These are phyloP conservation scores for Tylopilus subfusipes DNA, from an alignment of 768 basidiomycete genomes.

Conservation along the genomic window DNA sequence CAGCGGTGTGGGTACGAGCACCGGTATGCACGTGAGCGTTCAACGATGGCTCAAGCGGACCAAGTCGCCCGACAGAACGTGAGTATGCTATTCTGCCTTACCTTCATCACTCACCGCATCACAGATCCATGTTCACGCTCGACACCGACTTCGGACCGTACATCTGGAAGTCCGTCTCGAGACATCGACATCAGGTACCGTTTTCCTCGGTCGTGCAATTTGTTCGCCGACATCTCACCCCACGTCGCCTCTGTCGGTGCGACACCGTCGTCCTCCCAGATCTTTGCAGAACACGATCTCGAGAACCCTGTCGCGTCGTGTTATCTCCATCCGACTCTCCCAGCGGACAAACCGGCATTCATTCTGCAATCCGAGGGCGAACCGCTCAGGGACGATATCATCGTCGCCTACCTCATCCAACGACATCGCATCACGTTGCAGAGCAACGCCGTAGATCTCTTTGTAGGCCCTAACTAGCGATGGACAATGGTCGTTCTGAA, in stretches of 20 bases:
- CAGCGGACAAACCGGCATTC: slow-evolving; percentile 16
- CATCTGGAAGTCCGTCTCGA: slow-evolving; percentile 26
- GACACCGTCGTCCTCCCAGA: slow-evolving; percentile 3
- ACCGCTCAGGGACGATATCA: slow-evolving; percentile 29
- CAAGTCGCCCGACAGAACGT: slow-evolving; percentile 24
- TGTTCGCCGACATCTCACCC: background rate
- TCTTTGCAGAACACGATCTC: slow-evolving; percentile 24
- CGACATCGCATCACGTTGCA: slow-evolving; percentile 25
- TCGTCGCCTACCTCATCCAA: slow-evolving; percentile 28
- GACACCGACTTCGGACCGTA: slow-evolving; percentile 23
- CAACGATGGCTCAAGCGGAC: slow-evolving; percentile 29
- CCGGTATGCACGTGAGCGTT: slow-evolving; percentile 9
- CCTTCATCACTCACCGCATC: background rate
- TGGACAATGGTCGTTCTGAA: background rate
- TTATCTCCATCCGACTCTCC: slow-evolving; percentile 9
- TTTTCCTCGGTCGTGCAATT: background rate
- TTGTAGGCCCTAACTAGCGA: slow-evolving; percentile 18
- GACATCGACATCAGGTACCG: slow-evolving; percentile 22
- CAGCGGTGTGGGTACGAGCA: background rate
- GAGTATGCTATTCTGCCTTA: background rate
- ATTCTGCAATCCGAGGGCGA: slow-evolving; percentile 22
- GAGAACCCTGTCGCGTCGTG: slow-evolving; percentile 24
- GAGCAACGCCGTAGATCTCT: slow-evolving; percentile 23
- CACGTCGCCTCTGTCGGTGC: background rate
- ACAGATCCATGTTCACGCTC: slow-evolving; percentile 20